A percentile compares a stretch with the other conserved stretches of the same genome.
phyloP scores from a whole-genome alignment of 1,139 yeast species.

The Debaryomyces udenii region DNA sequence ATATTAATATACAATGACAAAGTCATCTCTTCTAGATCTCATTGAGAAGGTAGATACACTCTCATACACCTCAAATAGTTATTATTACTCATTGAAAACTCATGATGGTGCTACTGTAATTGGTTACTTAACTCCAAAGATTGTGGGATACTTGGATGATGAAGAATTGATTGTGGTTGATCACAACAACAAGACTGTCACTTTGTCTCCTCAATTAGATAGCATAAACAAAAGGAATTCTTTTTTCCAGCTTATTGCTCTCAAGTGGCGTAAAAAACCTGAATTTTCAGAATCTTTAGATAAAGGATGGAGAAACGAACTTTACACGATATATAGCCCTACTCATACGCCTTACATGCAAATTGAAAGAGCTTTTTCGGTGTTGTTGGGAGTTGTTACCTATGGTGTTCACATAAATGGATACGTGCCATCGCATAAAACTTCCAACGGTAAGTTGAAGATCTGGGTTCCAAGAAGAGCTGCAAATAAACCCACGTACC shows the following conservation, averaged over 20 bases:
- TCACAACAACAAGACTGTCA: conserved; percentile 30
- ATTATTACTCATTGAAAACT: conserved; percentile 44
- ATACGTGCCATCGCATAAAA: conserved; percentile 49
- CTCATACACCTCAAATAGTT: conserved; percentile 32
- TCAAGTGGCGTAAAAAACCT: conserved; percentile 39
- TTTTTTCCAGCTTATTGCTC: conserved; percentile 49
- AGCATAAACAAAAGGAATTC: conserved; percentile 51
- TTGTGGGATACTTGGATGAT: conserved; percentile 41
- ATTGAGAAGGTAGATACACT: conserved; percentile 54
- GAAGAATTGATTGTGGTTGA: conserved; percentile 40
- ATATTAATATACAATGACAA: neutral
- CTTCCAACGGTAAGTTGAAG: conserved; percentile 48
- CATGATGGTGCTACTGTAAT: conserved; percentile 52
- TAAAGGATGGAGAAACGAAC: conserved; percentile 87
- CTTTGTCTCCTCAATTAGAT: conserved; percentile 38
- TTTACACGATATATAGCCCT: conserved; percentile 70
- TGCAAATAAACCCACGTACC: conserved; percentile 77
- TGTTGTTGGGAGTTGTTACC: conserved; percentile 80
- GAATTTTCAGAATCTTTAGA: conserved; percentile 45
- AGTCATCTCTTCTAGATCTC: conserved; percentile 19
- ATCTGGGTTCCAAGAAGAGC: conserved; percentile 90
- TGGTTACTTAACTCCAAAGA: conserved; percentile 55
- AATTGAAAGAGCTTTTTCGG: conserved; percentile 81
- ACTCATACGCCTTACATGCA: conserved; percentile 58
- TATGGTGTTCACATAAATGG: conserved; percentile 92